A percentile compares a stretch with the other conserved stretches of the same genome.
Evolutionary conservation across 2,329 filamentous ascomycete genomes (phyloP).

Genomic region (Stachybotrys echinatus): DNA sequence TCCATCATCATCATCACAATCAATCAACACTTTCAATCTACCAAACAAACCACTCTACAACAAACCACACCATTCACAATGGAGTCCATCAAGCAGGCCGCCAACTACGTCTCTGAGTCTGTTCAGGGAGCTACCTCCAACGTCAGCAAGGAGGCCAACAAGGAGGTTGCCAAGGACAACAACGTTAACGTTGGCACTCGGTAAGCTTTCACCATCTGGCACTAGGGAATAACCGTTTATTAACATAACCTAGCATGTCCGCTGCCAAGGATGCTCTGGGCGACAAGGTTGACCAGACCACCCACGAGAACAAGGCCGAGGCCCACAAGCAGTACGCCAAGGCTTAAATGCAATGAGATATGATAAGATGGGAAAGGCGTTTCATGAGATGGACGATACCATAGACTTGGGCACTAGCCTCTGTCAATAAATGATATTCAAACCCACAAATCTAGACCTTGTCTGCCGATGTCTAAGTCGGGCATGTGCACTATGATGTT

Average conservation of each 20-base stretch:
- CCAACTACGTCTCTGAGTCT: conserved; percentile 65
- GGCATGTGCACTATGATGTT: no score
- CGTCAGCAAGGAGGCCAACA: conserved; percentile 66
- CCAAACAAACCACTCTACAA: conserved; percentile 11
- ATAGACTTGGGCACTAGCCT: not conserved
- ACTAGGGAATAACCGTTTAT: not conserved
- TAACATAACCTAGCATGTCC: conserved; percentile 2
- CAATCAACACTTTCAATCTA: conserved; percentile 9
- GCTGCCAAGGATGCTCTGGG: conserved; percentile 44
- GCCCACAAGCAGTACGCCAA: conserved; percentile 29
- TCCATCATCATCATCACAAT: conserved; percentile 10
- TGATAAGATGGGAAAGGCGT: not conserved
- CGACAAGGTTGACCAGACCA: conserved; percentile 40
- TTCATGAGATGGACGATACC: not conserved
- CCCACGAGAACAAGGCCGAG: conserved; percentile 35
- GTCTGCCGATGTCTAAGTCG: no score
- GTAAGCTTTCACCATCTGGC: conserved; percentile 24
- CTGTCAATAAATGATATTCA: not conserved
- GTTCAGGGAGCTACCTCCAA: conserved; percentile 52
- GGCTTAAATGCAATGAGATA: not conserved
- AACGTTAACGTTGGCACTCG: conserved; percentile 49
- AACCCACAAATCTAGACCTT: not conserved
- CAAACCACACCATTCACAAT: conserved; percentile 30
- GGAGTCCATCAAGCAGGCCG: conserved; percentile 53
- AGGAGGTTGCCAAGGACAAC: conserved; percentile 60